Base-by-base conservation (phyloP, 306 rosid species). In the Begonia loranthoides region DNA sequence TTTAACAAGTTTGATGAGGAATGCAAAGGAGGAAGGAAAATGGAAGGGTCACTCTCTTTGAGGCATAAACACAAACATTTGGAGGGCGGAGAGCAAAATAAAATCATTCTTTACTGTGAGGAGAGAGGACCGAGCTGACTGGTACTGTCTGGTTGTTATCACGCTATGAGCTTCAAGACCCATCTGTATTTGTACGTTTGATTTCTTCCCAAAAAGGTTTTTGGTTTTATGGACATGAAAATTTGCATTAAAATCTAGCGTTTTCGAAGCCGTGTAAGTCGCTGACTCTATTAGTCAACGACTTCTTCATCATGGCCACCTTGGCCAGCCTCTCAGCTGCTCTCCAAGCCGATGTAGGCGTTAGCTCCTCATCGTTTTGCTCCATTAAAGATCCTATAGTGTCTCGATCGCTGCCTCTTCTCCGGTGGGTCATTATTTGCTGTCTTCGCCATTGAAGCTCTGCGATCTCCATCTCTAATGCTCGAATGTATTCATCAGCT, bases 321-420 rank as follows among this genome's bases (percentile, higher is more conserved):
- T 76, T 78, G 55, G 92, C 92, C 66, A 82, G 69, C 83, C 65
- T 82, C 80, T 82, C 92, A 15, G 92, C 92, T 34, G 92, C 83
- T 58, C 80, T 65, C 92, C 92, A 82, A 51, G 92, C 92, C 54
- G 92, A 82, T 0, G 92, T 75, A 0, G 90, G 92, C 17, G 92
- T 82, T 1, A 82, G 67, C 46, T 85, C 86, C 70, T 82, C 92
- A 0, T 80, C 86, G 14, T 78, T 75, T n/a, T 78, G 86, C 21
- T 82, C 86, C 51, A 70, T 76, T 41, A 70, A 7, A 0, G 49
- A 13, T 22, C 50, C 17, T 59, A 12, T 10, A 4, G 36, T 28
- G 9, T 74, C 73, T 51, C 60, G 66, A 9, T 66, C 55, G 10
- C 28, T 63, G 15, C 15, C 36, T 61, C 76, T 63, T 53, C 65